Percentiles rank a stretch among this genome's conserved stretches.
Conservation (phyloP, 768 basidiomycete genomes). For the Suillus weaverae region DNA sequence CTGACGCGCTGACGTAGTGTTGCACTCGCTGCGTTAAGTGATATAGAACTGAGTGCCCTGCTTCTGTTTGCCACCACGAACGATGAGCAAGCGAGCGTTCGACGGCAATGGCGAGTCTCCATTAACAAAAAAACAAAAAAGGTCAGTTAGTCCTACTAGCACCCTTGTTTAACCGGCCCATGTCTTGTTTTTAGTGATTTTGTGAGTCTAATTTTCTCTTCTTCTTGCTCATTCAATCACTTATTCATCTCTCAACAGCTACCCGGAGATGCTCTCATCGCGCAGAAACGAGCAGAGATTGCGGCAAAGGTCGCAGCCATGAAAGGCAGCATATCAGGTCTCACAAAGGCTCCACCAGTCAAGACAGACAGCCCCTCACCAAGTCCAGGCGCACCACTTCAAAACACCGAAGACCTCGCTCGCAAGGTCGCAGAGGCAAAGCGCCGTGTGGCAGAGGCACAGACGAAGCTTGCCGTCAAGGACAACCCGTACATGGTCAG, state of each 20-base stretch:
- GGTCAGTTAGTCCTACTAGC: slow-evolving; percentile 42
- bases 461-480: slow-evolving; percentile 69
- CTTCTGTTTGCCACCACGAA: not conserved
- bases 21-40: not conserved
- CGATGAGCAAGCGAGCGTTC: slow-evolving; percentile 64
- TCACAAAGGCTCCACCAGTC: slow-evolving; percentile 20
- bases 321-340: slow-evolving; percentile 43
- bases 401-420: slow-evolving; percentile 60
- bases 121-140: slow-evolving; percentile 63
- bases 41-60: not conserved
- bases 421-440: slow-evolving; percentile 84
- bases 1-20: not conserved
- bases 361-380: slow-evolving; percentile 35
- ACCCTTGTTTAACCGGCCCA: slow-evolving; percentile 11
- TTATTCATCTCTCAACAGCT: slow-evolving; percentile 32
- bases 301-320: slow-evolving; percentile 83
- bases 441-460: slow-evolving; percentile 79
- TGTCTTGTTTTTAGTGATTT: slow-evolving; percentile 48
- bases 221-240: slow-evolving; percentile 17
- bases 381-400: slow-evolving; percentile 39
- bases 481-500: slow-evolving; percentile 88
- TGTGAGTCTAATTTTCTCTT: slow-evolving; percentile 58
- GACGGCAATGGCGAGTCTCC: slow-evolving; percentile 53
- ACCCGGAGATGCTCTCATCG: slow-evolving; percentile 66
- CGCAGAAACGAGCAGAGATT: slow-evolving; percentile 82